Evolutionary conservation across 2,329 filamentous ascomycete genomes (phyloP).

Genomic region (Pestalotiopsis sp.): DNA sequence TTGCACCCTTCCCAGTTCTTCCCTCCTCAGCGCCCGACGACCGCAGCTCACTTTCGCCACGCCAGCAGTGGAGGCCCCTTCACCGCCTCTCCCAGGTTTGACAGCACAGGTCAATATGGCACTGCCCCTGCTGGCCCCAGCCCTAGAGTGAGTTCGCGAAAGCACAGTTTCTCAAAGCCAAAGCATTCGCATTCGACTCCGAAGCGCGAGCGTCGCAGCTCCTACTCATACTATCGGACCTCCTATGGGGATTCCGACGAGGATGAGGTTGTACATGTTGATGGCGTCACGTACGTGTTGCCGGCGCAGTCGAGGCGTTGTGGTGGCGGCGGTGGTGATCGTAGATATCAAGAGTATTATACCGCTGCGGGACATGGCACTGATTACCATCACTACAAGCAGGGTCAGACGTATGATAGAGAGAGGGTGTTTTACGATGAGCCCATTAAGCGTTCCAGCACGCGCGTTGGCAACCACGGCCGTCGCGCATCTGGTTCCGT

Average conservation of each 20-base stretch:
- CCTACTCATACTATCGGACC: constrained; percentile 59
- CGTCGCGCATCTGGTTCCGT: constrained; percentile 45
- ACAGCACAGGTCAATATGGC: constrained; percentile 62
- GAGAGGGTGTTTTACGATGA: constrained; percentile 43
- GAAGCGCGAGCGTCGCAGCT: constrained; percentile 55
- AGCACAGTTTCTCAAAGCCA: constrained; percentile 37
- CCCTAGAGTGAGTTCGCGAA: constrained; percentile 60
- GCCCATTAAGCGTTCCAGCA: constrained; percentile 35
- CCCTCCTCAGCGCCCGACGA: constrained; percentile 54
- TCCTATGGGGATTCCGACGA: constrained; percentile 65
- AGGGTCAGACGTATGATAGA: constrained; percentile 43
- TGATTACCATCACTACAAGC: constrained; percentile 59
- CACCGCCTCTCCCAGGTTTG: constrained; percentile 61
- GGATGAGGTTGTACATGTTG: constrained; percentile 58
- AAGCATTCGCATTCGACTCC: constrained; percentile 38
- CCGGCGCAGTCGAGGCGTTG: constrained; percentile 44
- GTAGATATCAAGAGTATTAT: constrained; percentile 34
- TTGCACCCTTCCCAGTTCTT: constrained; percentile 45
- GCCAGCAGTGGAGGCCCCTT: constrained; percentile 39
- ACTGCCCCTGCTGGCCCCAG: constrained; percentile 40
- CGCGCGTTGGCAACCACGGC: constrained; percentile 36
- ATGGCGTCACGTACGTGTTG: constrained; percentile 54
- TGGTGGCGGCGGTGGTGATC: constrained; percentile 18
- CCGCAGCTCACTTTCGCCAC: constrained; percentile 50
- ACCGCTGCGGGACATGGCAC: constrained; percentile 55